Base-by-base conservation (phyloP, 331 rosid species). In the Acacia concinna region DNA sequence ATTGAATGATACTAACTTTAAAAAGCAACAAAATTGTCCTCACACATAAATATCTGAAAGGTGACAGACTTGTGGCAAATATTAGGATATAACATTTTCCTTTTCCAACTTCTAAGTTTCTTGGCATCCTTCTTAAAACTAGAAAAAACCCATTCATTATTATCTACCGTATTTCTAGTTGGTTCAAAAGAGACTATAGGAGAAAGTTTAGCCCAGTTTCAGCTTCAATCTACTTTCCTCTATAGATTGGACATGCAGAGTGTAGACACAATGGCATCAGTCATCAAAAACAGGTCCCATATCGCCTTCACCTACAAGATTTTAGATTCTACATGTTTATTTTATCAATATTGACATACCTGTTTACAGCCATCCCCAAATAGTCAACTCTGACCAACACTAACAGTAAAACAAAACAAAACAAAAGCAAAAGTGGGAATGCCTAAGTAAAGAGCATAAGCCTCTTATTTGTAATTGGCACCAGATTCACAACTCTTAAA, bases 141-240 rank as follows among this genome's bases (percentile, higher is more conserved):
- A 30, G 57, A 73, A 80, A 59, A 59, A 30, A 65, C 28, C 25
- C 75, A 69, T 52, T 3, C 28, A 32, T 49, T 18, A 51, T 64
- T 32, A 47, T 35, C 54, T 17, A 30, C 44, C 25, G 37, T 25
- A 73, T 17, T 47, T 72, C 25, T 46, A 63, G 67, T 51, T 72
- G 47, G 51, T 27, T 34, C 76, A 18, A 38, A 32, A 52, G 27
- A 21, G 35, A 18, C 25, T 28, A 38, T 4, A 69, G n/a, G 40
- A 67, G 74, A 27, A 68, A 65, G 49, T 52, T 49, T 30, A 10
- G 57, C 79, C 71, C 64, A 41, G 59, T 60, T 75, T 65, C 25
- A 65, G 14, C 51, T 65, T 32, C 17, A 38, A 40, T 74, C 32
- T 6, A 38, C 30, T 21, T 32, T 40, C 66, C 21, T 66, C 44